Base-by-base conservation (phyloP, 2,329 filamentous ascomycete genomes). In the Trichophyton equinum region DNA sequence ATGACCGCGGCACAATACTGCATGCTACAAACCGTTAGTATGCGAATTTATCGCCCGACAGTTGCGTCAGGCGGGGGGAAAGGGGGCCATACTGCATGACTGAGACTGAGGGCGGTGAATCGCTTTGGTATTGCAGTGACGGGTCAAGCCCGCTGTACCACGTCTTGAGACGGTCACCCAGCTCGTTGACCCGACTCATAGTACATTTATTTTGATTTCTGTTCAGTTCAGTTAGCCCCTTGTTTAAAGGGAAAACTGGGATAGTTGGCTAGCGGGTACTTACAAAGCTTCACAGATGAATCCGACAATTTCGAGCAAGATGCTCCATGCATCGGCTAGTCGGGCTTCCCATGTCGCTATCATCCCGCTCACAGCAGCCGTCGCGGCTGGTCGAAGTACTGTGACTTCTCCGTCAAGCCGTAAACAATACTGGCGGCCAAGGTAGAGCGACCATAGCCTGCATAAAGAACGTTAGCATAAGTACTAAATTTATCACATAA, bases 221-320 rank as follows among this genome's bases (percentile, higher is more conserved):
- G 22, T 56, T 47, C 7, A 4, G 13, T 56, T 38, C 11, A 7
- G 33, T 46, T 49, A 60, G 60, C 58, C 59, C 20, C 44, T 25
- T 47, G 8, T 33, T 15, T 25, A 2, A 20, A 27, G 8, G 4
- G 9, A 1, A 3, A 15, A 38, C 33, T 27, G 11, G 5, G 11
- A 44, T 58, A 27, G 6, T 30, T 30, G 27, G 27, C 27, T 30
- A 30, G 49, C 7, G 3, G 5, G 6, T 15, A 53, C 61, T 38
- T 62, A 64, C 59, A 65, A 53, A 22, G 38, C 44, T 33, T 65
- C 64, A 46, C 62, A 64, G n/a, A 65, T 62, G n/a, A 61, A 42
- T 4, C 64, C 64, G 4, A 62, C 49, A 1, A 61, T 59, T 49
- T 60, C 57, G 6, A 65, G 58, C 9, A 65, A 56, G 30, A 51